These are phyloP conservation scores for Ustilaginoidea virens DNA, from an alignment of 2,329 filamentous ascomycete genomes.

Conservation along the genomic window DNA sequence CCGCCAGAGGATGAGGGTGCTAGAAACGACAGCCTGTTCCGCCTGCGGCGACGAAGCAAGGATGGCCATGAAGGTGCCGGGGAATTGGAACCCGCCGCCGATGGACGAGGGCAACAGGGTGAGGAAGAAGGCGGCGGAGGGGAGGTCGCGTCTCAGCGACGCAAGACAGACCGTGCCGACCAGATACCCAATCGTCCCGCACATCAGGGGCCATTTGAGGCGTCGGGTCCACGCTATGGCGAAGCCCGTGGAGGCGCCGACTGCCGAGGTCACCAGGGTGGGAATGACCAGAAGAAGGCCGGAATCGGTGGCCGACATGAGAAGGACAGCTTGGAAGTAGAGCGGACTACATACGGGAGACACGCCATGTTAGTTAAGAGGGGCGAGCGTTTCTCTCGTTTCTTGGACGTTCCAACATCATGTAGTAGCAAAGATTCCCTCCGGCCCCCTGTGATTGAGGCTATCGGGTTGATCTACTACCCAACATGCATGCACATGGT, in stretches of 20 bases:
- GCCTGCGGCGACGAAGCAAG: slow-evolving; percentile 42
- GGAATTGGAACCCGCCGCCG: slow-evolving; percentile 50
- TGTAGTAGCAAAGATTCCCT: too few species aligned
- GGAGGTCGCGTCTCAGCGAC: slow-evolving; percentile 33
- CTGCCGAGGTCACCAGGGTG: slow-evolving; percentile 36
- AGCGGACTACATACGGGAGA: slow-evolving; percentile 35
- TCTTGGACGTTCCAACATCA: too few species aligned
- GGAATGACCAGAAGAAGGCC: slow-evolving; percentile 57
- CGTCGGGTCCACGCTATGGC: slow-evolving; percentile 43
- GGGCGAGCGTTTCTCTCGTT: too few species aligned
- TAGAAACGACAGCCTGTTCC: slow-evolving; percentile 54
- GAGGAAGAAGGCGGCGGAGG: slow-evolving; percentile 36
- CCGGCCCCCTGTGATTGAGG: too few species aligned
- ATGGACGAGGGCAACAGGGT: slow-evolving; percentile 40
- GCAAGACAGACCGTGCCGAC: slow-evolving; percentile 34
- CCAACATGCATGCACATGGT: too few species aligned
- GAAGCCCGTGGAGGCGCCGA: slow-evolving; percentile 44
- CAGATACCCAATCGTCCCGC: slow-evolving; percentile 32
- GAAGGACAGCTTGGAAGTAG: slow-evolving; percentile 62
- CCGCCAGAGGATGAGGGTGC: slow-evolving; percentile 56
- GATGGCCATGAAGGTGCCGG: slow-evolving; percentile 46
- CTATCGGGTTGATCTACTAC: too few species aligned
- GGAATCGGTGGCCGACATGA: slow-evolving; percentile 52
- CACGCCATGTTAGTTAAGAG: neutral
- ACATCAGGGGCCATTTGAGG: slow-evolving; percentile 41